Percentiles rank a stretch among this genome's conserved stretches.
These are phyloP conservation scores for Trametes elegans DNA, from an alignment of 768 basidiomycete genomes.

Conservation along the genomic window DNA sequence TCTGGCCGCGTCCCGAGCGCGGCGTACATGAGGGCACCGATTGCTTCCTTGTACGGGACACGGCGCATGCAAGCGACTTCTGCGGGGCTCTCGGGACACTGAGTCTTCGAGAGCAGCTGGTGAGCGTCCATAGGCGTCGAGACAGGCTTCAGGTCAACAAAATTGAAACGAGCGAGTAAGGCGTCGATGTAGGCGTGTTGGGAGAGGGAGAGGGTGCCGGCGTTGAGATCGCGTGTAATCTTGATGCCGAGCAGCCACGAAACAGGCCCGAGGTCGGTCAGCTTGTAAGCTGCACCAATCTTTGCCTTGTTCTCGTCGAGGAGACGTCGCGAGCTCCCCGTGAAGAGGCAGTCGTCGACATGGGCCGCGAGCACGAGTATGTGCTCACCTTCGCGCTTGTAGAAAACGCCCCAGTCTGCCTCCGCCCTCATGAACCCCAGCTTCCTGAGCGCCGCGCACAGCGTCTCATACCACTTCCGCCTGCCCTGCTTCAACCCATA, in stretches of 20 bases:
- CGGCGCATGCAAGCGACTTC: slow-evolving; percentile 5
- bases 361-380: not conserved
- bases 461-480: slow-evolving; percentile 29
- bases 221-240: slow-evolving; percentile 19
- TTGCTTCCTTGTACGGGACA: slow-evolving; percentile 9
- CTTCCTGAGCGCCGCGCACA: slow-evolving; percentile 2
- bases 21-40: slow-evolving; percentile 32
- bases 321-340: not conserved
- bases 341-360: not conserved
- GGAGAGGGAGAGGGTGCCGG: slow-evolving; percentile 21
- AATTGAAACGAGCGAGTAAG: slow-evolving; percentile 30
- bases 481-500: slow-evolving; percentile 37
- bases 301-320: not conserved
- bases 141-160: slow-evolving; percentile 27
- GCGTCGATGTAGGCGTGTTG: slow-evolving; percentile 33
- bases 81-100: not conserved
- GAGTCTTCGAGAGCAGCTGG: too few relatives aligned
- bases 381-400: not conserved
- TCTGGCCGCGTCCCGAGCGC: slow-evolving; percentile 31
- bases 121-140: slow-evolving; percentile 34
- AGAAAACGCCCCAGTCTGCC: slow-evolving; percentile 1
- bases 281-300: not conserved
- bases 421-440: slow-evolving; percentile 1
- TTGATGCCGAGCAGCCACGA: slow-evolving; percentile 25
- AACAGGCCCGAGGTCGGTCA: not conserved